phyloP scores from a whole-genome alignment of 345 rosid genomes.

The Salix brachista region DNA sequence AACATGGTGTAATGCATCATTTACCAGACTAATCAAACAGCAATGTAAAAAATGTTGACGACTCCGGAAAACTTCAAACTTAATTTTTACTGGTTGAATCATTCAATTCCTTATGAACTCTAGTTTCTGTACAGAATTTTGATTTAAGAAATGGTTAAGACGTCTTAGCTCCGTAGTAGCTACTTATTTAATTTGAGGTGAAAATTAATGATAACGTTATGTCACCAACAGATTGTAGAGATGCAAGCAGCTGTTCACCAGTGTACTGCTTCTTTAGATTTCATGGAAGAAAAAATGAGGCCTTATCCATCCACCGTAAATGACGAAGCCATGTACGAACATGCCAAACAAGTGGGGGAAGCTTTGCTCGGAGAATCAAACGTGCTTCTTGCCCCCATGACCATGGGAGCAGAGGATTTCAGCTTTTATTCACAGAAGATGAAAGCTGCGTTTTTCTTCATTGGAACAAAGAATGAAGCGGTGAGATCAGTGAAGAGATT shows the following conservation, averaged over 20 bases:
- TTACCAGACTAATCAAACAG: too few relatives aligned
- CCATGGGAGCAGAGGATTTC: conserved; percentile 64
- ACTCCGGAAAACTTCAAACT: too few relatives aligned
- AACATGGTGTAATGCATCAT: not conserved
- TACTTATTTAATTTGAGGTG: not conserved
- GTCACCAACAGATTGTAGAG: conserved; percentile 33
- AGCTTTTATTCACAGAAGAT: conserved; percentile 49
- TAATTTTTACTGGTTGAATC: not conserved
- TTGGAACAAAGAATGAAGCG: conserved; percentile 31
- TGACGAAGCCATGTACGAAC: conserved; percentile 40
- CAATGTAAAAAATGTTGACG: too few relatives aligned
- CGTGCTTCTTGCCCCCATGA: conserved; percentile 24
- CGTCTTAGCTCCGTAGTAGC: too few relatives aligned
- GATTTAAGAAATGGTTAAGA: not conserved
- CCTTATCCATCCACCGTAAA: conserved; percentile 48
- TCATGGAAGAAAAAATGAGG: conserved; percentile 38
- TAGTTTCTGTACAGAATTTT: not conserved
- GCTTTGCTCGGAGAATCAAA: conserved; percentile 43
- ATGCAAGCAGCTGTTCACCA: conserved; percentile 45
- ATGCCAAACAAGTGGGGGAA: conserved; percentile 39
- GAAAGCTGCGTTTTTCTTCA: conserved; percentile 39
- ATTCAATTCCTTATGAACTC: too few relatives aligned
- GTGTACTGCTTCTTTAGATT: conserved; percentile 44
- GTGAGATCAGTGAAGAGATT: not conserved
- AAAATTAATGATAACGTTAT: not conserved